Evolutionary conservation across 345 rosid genomes (phyloP).

Genomic region (Conringia planisiliqua): DNA sequence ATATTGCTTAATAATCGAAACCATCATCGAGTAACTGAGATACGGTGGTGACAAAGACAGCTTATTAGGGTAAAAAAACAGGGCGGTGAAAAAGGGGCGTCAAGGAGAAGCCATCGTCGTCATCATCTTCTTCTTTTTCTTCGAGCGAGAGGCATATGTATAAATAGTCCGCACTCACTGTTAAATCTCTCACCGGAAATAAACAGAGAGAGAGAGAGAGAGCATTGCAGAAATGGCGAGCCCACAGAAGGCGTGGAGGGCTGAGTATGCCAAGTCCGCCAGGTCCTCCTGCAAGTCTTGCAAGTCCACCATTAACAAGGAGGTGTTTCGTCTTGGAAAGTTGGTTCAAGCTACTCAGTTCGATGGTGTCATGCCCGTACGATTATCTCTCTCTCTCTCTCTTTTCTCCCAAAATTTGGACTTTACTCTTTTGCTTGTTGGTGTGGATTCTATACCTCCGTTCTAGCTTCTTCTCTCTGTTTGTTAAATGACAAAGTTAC

Average conservation of each 20-base stretch:
- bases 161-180: constrained; percentile 8
- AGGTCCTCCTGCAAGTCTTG: constrained; percentile 89
- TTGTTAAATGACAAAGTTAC: constrained; percentile 4
- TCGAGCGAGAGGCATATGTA: constrained; percentile 17
- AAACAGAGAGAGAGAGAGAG: background rate
- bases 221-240: constrained; percentile 42
- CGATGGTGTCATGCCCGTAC: constrained; percentile 95
- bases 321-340: constrained; percentile 75
- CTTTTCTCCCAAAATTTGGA: background rate
- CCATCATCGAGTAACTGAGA: background rate
- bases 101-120: constrained; percentile 23
- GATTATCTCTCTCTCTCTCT: background rate
- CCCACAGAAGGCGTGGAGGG: constrained; percentile 83
- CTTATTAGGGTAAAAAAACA: constrained; percentile 20
- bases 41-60: constrained; percentile 7
- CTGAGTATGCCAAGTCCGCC: constrained; percentile 91
- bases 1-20: background rate
- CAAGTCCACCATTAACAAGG: constrained; percentile 63
- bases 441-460: background rate
- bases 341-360: constrained; percentile 80
- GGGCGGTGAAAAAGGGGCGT: constrained; percentile 22
- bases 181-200: background rate
- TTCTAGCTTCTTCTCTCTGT: background rate
- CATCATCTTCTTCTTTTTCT: background rate
- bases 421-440: background rate